Evolutionary conservation across 768 basidiomycete genomes (phyloP).

Genomic region (Rossbeevera mucosa): DNA sequence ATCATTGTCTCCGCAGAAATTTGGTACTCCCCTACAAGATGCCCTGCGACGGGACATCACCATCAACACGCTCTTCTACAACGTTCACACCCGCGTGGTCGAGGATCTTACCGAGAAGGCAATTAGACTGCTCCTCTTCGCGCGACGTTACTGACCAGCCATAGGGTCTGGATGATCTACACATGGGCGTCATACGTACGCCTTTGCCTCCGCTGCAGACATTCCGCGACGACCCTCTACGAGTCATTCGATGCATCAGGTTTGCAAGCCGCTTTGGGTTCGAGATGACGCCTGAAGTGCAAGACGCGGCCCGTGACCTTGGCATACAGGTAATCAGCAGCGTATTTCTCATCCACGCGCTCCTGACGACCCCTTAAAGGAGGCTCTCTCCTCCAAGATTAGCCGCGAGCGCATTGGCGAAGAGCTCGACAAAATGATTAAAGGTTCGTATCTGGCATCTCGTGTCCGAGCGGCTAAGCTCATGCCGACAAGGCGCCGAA

Average conservation of each 20-base stretch:
- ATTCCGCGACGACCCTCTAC: constrained; percentile 89
- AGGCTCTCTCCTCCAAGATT: constrained; percentile 72
- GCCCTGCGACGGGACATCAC: constrained; percentile 88
- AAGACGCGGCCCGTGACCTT: constrained; percentile 54
- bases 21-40: constrained; percentile 90
- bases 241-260: constrained; percentile 84
- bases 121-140: neutral
- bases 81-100: constrained; percentile 77
- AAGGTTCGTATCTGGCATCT: constrained; percentile 43
- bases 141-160: constrained; percentile 7
- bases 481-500: constrained; percentile 52
- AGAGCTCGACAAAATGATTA: constrained; percentile 92
- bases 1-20: constrained; percentile 47
- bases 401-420: constrained; percentile 88
- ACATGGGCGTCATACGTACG: constrained; percentile 75
- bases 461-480: constrained; percentile 1
- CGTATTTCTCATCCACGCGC: neutral
- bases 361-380: constrained; percentile 32
- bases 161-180: constrained; percentile 83
- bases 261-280: constrained; percentile 93
- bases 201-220: constrained; percentile 84
- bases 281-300: constrained; percentile 62
- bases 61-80: constrained; percentile 95
- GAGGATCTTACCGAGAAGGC: constrained; percentile 88
- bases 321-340: constrained; percentile 52